Evolutionary conservation across 441 rosid genomes (phyloP), one percentile per base, ranked within the genome.

Genomic region (Iberis amara): DNA sequence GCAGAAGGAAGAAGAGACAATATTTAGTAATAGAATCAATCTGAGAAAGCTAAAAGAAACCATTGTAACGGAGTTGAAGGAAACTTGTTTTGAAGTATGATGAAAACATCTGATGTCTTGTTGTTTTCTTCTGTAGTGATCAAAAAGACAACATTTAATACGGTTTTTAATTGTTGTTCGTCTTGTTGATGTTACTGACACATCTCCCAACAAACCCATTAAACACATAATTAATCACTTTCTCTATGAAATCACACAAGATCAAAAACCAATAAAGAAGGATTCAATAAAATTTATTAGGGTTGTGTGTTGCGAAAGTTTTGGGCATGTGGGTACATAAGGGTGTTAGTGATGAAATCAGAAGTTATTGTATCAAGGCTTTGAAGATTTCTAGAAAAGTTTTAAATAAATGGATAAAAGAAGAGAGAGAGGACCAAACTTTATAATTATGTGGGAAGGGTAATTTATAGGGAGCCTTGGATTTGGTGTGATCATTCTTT

Each of bases 251-350:
- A 55, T 53, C 62, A 27, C 57, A 18, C 30, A 51, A 28, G 57
- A 32, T 42, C 36, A 39, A 14, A 51, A 27, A 33, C 38, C 38
- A 38, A 57, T 32, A 43, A 57, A 44, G 32, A 30, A 52, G 33
- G 40, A 55, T 26, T 47, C 45, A 45, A 58, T 31, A 32, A 52
- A 26, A 51, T 37, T 51, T 58, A 58, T 50, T 41, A 61, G 78
- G 76, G 62, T 63, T 60, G 73, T 61, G 70, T 62, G 72, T 79
- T 63, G 72, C 76, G 40, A 73, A 74, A 83, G 75, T 60, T 68
- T 71, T 73, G 68, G 55, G 69, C 88, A 80, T 80, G 88, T 85
- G 91, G 78, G 70, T 55, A 67, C 66, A 52, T 27, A 35, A 60
- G 76, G 69, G 55, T 32, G 36, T 42, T 70, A 76, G 77, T 75